Base-by-base conservation (phyloP, 768 basidiomycete species). In the Sarcodon aspratus region DNA sequence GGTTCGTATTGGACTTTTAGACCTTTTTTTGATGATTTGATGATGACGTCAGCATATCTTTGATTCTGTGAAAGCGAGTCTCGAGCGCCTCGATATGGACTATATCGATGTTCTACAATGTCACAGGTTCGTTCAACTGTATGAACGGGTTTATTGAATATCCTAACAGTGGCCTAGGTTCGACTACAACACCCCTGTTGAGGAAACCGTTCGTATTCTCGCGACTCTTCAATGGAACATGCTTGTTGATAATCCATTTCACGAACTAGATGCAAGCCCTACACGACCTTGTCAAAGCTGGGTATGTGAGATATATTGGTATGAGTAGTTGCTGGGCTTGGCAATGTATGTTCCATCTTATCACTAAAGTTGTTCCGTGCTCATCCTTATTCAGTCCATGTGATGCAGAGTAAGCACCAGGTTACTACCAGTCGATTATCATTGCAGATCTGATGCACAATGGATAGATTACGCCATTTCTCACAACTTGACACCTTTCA, bases 91-190 rank as follows among this genome's bases (percentile, higher is more conserved):
- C 9, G 79, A 84, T 45, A 63, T 83, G 32, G 84, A 87, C 46
- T 86, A 85, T 51, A 69, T 89, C 54, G 85, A 87, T 57, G 61
- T 86, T 1, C 62, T 85, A 8, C 83, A 85, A 65, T 82, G 82
- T 70, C 44, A 45, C 50, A 44, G 13, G 27, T 34, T n/a, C 35
- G 15, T 36, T 32, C 36, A 27, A 33, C 32, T 37, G 11, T 36
- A 42, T 33, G 32, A 9, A 15, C 12, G 3, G 9, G 3, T 18
- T 48, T 36, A 31, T 42, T 6, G 40, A 17, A 17, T 35, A 15
- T 32, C 6, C 15, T 46, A 9, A 34, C 10, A 31, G 7, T 9
- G 9, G 13, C 13, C 17, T 36, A 32, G 50, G 21, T 52, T 54
- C 35, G 54, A 54, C 48, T 48, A 51, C 9, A 56, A 66, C 18